Evolutionary conservation across 768 basidiomycete genomes (phyloP), one percentile per base, ranked within the genome.

Genomic region (Russula emetica): DNA sequence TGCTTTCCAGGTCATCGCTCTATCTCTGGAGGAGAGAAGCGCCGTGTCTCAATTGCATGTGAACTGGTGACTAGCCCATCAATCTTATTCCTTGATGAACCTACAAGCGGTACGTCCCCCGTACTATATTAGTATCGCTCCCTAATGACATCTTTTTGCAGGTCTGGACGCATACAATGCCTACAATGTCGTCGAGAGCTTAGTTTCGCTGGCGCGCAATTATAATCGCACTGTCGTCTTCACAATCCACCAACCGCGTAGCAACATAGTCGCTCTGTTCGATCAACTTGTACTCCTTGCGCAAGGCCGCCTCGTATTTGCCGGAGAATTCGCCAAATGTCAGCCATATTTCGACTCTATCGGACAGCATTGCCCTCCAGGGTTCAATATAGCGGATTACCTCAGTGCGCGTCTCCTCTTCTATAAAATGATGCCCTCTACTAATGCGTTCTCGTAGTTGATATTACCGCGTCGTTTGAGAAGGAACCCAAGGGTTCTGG

Each of bases 21-120:
- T 14, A 98, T 98, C 61, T 96, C 94, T 36, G 97, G 97, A 52
- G 97, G 97, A 18, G 97, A 99, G 79, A 98, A 98, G 76, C 84
- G 97, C 38, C 82, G 97, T 5, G 97, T 98, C 2, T 93, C 90
- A 0, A 98, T 99, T 67, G 97, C 97, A 45, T 99, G 97, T 72
- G 97, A 99, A 76, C 80, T 99, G 28, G 97, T 99, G 40, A 99
- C 96, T 0, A 93, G 91, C 50, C 97, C 97, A 16, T 95, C 93
- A 0, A 94, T 99, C 55, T 74, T 99, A 38, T 96, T 98, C 79
- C 80, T 98, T 59, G 97, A 99, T 70, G 97, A 99, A 71, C 97
- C 97, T 8, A 99, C 97, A 0, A 94, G 92, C 57, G 95, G 92
- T 90, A 67, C 64, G 85, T 76, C 2, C 47, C n/a, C 26, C 26